Evolutionary conservation across 1,139 yeast species (phyloP).

Genomic region (Saccharomyces hybrid): DNA sequence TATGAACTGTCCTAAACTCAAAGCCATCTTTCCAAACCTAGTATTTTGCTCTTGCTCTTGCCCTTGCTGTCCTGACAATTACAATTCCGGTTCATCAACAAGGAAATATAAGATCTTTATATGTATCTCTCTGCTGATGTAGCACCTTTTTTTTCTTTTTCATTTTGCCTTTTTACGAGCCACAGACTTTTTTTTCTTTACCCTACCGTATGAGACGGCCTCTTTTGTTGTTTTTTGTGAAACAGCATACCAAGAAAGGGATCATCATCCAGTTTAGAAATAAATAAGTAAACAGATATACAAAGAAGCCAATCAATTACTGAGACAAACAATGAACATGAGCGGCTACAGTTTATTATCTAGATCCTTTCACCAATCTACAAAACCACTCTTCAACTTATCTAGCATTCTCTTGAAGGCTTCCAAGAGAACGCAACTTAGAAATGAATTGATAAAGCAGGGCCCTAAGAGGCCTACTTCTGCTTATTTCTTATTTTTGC

Average conservation of each 20-base stretch:
- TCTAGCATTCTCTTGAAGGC: background rate
- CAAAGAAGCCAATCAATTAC: too few relatives aligned
- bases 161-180: background rate
- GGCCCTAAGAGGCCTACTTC: constrained; percentile 30
- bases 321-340: too few relatives aligned
- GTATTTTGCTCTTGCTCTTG: background rate
- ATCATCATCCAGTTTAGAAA: too few relatives aligned
- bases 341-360: too few relatives aligned
- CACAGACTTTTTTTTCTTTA: background rate
- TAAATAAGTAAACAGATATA: too few relatives aligned
- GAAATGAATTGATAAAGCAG: constrained; percentile 13
- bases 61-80: background rate
- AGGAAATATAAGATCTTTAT: too few relatives aligned
- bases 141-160: too few relatives aligned
- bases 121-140: too few relatives aligned
- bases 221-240: too few relatives aligned
- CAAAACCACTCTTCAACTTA: background rate
- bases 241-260: constrained; percentile 2
- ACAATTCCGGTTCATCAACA: background rate
- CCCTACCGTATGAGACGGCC: too few relatives aligned
- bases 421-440: constrained; percentile 3
- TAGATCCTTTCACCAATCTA: background rate
- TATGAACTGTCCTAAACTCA: constrained; percentile 37
- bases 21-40: constrained; percentile 33
- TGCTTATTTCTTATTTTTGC: constrained; percentile 20